These are phyloP conservation scores for Phytophthora macrochlamydospora DNA, from an alignment of 352 stramenopile genomes.

Conservation along the genomic window DNA sequence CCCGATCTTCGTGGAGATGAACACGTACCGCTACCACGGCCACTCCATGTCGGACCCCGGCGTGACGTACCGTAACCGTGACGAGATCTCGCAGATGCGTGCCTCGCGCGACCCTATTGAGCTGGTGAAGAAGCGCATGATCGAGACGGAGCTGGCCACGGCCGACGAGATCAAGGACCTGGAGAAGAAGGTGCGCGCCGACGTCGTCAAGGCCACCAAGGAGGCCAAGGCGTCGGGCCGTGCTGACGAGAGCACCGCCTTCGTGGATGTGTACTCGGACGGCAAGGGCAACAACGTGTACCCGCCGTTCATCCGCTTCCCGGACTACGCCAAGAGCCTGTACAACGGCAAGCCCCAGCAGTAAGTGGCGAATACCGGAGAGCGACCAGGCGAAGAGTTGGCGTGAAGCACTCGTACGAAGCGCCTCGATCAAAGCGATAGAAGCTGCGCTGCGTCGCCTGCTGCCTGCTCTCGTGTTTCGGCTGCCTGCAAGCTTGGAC, in stretches of 20 bases:
- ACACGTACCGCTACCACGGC: conserved; percentile 99
- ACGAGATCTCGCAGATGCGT: conserved; percentile 99
- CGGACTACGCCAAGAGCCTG: conserved; percentile 95
- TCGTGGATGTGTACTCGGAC: conserved; percentile 92
- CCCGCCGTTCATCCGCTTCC: conserved; percentile 97
- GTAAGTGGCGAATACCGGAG: conserved; percentile 25
- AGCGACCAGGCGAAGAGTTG: conserved; percentile 25
- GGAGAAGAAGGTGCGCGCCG: conserved; percentile 98
- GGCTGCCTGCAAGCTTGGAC: conserved; percentile 24
- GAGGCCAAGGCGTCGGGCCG: conserved; percentile 87
- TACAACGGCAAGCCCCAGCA: conserved; percentile 79
- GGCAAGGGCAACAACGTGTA: conserved; percentile 91
- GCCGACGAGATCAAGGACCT: conserved; percentile 99
- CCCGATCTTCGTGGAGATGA: conserved; percentile 99
- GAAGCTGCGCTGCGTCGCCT: conserved; percentile 35
- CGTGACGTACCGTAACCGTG: conserved; percentile 99
- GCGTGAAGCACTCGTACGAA: conserved; percentile 25
- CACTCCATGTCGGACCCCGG: conserved; percentile 99
- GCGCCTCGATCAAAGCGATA: conserved; percentile 34
- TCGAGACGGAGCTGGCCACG: conserved; percentile 94
- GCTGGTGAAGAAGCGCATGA: conserved; percentile 97
- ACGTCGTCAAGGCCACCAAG: conserved; percentile 97
- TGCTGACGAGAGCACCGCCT: conserved; percentile 54
- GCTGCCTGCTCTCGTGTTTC: conserved; percentile 17
- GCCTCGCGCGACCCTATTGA: conserved; percentile 98